A percentile compares a stretch with the other conserved stretches of the same genome.
Conservation (phyloP, 805 yeast species). For the Candida ovalis region DNA sequence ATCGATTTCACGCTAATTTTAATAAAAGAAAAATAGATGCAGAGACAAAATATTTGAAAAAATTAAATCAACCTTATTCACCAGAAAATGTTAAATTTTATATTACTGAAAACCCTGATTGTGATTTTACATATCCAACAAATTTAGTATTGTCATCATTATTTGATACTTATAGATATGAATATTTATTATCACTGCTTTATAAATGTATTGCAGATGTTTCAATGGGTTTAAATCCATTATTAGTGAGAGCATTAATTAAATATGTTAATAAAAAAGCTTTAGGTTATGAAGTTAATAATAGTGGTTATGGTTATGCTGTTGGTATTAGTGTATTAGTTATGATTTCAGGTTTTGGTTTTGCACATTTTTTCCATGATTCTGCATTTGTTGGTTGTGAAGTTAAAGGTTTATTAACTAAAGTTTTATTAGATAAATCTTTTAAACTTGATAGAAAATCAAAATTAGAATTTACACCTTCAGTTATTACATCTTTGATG, state of each 20-base stretch:
- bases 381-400: constrained; percentile 66
- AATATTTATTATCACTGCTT: constrained; percentile 37
- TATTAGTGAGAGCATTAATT: constrained; percentile 62
- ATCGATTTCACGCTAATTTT: constrained; percentile 34
- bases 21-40: constrained; percentile 27
- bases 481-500: constrained; percentile 71
- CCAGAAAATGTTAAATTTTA: constrained; percentile 34
- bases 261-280: constrained; percentile 55
- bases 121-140: constrained; percentile 38
- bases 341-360: constrained; percentile 40
- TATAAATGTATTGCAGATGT: constrained; percentile 45
- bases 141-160: constrained; percentile 44
- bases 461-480: constrained; percentile 56
- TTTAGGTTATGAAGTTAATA: constrained; percentile 41
- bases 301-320: constrained; percentile 69
- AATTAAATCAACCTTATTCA: constrained; percentile 30
- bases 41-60: constrained; percentile 29
- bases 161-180: constrained; percentile 44
- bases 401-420: constrained; percentile 65
- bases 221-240: constrained; percentile 56
- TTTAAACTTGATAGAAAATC: constrained; percentile 57
- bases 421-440: constrained; percentile 66
- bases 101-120: constrained; percentile 30
- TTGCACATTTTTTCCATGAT: constrained; percentile 62
- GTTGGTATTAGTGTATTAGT: constrained; percentile 63